These are phyloP conservation scores for Talaromyces albobiverticillius DNA, from an alignment of 2,329 filamentous ascomycete genomes.

Conservation along the genomic window DNA sequence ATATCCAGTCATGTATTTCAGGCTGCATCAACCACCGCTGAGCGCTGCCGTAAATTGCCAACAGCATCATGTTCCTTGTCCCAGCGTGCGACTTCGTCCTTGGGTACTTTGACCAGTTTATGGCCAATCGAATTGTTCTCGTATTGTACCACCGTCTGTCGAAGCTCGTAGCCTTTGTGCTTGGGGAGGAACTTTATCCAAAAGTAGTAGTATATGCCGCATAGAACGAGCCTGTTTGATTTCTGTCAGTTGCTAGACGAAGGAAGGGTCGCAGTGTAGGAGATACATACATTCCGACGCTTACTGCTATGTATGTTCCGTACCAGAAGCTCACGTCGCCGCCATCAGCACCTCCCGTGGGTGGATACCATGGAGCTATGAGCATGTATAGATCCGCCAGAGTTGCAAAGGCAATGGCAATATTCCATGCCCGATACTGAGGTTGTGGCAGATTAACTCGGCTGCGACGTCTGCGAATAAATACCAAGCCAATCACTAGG, in stretches of 20 bases:
- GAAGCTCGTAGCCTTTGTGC: constrained; percentile 52
- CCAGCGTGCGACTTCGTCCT: constrained; percentile 53
- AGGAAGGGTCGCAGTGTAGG: not conserved
- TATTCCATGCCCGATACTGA: constrained; percentile 60
- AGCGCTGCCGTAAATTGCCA: constrained; percentile 22
- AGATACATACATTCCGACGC: constrained; percentile 59
- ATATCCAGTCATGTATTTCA: no score
- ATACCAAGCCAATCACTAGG: constrained; percentile 41
- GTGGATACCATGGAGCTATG: constrained; percentile 71
- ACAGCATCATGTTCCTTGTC: constrained; percentile 56
- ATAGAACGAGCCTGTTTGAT: constrained; percentile 46
- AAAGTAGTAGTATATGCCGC: constrained; percentile 56
- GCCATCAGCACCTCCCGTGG: constrained; percentile 55
- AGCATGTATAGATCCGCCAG: constrained; percentile 61
- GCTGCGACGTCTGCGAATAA: constrained; percentile 7
- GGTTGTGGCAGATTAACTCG: constrained; percentile 22
- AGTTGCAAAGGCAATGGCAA: constrained; percentile 58
- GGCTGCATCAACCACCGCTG: not conserved
- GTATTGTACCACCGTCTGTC: constrained; percentile 54
- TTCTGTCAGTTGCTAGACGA: not conserved
- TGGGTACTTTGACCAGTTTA: constrained; percentile 54
- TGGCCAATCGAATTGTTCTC: constrained; percentile 50
- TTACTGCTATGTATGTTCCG: constrained; percentile 64
- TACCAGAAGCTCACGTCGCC: constrained; percentile 74
- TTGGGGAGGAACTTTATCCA: constrained; percentile 59